Evolutionary conservation across 2,329 filamentous ascomycete species (phyloP), one percentile per base, ranked within the genome.

Genomic region (Trichoderma sp.): DNA sequence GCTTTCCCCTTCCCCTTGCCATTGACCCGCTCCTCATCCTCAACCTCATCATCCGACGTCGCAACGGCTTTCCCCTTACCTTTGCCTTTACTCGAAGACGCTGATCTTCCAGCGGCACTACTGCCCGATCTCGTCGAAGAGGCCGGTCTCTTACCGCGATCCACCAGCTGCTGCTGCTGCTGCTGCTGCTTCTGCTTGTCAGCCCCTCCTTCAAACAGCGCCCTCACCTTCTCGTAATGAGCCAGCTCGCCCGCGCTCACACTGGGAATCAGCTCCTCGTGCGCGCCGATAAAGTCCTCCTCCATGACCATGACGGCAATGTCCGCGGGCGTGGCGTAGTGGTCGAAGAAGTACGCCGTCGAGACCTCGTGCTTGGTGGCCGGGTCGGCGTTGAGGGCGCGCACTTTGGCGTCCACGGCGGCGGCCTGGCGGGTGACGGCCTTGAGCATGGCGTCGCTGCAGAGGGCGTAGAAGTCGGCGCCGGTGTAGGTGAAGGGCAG

Each of bases 401-500:
- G 86, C 73, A 99, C 92, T 79, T 96, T 96, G 62, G 88, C 85
- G 78, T 99, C 96, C 2, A 98, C 94, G 2, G 88, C 85, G 1
- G 89, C 87, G 2, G 96, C 94, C 77, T 96, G 93, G 5, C 96
- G 89, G 3, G 96, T 99, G 70, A 99, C 95, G 24, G 96, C 96
- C 80, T 99, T 98, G 74, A 99, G 91, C 96, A 99, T 99, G 63
- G 96, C 94, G 79, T 99, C 96, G 55, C 94, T 97, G 83, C 95
- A 98, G 24, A 99, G 86, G 0, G 96, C 96, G 80, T 99, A 99
- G 77, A 99, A 91, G 81, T 99, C 96, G 72, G 96, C 96, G 76
- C 96, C 96, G 0, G 96, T 99, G 82, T 97, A 99, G 3, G 95
- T 98, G 78, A 97, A 96, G 0, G 96, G 96, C 4, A 99, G 87